Conservation (phyloP, 306 rosid species). For the Parietaria judaica region DNA sequence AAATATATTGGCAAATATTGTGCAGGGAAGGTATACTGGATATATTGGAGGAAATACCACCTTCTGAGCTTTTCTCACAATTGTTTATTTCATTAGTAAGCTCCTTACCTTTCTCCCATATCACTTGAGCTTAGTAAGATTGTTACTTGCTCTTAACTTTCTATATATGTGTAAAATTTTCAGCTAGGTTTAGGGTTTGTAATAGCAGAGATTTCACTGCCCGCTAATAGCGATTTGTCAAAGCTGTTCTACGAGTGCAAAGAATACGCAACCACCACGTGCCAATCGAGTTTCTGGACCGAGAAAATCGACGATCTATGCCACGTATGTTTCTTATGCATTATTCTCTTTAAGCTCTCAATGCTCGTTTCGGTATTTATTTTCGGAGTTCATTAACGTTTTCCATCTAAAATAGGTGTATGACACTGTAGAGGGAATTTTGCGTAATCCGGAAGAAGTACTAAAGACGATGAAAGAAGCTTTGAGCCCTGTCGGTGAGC, state of each 20-base stretch:
- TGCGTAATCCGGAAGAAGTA: conserved; percentile 78
- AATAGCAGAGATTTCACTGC: conserved; percentile 59
- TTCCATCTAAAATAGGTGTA: conserved; percentile 48
- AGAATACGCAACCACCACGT: conserved; percentile 50
- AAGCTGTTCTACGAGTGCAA: conserved; percentile 86
- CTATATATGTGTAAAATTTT: conserved; percentile 5
- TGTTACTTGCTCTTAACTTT: background rate
- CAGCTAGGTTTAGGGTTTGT: conserved; percentile 88
- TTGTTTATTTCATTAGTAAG: conserved; percentile 86
- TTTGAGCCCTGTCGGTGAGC: conserved; percentile 24
- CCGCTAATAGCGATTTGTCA: conserved; percentile 50
- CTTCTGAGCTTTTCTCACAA: conserved; percentile 74
- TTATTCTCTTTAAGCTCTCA: background rate
- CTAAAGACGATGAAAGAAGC: conserved; percentile 43
- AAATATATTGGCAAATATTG: conserved; percentile 10
- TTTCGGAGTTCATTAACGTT: background rate
- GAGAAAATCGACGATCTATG: conserved; percentile 79
- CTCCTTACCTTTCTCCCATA: conserved; percentile 13
- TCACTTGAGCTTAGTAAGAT: background rate
- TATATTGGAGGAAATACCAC: conserved; percentile 64
- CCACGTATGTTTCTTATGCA: conserved; percentile 45
- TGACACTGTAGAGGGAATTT: conserved; percentile 79
- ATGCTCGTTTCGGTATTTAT: too few relatives aligned
- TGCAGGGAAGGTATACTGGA: conserved; percentile 91
- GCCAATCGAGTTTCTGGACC: conserved; percentile 46